Evolutionary conservation across 2,329 filamentous ascomycete species (phyloP).

Genomic region (Paraphoma chrysanthemicola): DNA sequence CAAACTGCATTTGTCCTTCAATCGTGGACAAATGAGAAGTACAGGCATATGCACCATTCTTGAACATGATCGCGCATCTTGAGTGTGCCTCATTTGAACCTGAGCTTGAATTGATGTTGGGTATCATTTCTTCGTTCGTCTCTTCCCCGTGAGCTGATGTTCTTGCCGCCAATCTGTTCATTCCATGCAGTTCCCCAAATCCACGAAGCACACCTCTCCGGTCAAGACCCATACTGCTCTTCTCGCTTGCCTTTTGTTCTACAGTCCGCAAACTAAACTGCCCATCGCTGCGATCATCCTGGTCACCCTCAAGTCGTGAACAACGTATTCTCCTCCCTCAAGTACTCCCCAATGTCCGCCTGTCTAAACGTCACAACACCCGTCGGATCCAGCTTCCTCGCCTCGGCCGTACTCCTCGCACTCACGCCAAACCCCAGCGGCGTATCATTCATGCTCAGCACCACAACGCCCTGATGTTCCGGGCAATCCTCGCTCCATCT

Average conservation of each 20-base stretch:
- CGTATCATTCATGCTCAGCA: constrained; percentile 90
- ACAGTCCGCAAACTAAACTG: no score
- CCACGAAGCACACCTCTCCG: not conserved
- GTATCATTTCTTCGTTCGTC: not conserved
- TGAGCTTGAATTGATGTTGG: not conserved
- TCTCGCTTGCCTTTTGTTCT: no score
- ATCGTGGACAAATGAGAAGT: not conserved
- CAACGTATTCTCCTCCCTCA: constrained; percentile 78
- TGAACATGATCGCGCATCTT: not conserved
- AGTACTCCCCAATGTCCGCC: constrained; percentile 91
- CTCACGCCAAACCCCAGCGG: constrained; percentile 90
- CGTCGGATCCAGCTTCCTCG: constrained; percentile 85
- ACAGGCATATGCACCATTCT: not conserved
- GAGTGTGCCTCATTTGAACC: no score
- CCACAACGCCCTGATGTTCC: constrained; percentile 89
- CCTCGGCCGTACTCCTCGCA: constrained; percentile 84
- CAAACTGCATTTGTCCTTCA: no score
- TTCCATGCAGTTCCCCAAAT: not conserved
- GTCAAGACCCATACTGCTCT: no score
- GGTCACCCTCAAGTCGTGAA: constrained; percentile 59
- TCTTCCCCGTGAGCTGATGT: not conserved
- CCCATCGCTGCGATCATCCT: no score
- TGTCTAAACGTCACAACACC: constrained; percentile 89
- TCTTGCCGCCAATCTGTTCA: no score
- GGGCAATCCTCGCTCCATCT: constrained; percentile 91